Percentiles rank a stretch among this genome's conserved stretches.
Evolutionary conservation across 345 rosid genomes (phyloP).

Genomic region (Eucalyptus sp.): DNA sequence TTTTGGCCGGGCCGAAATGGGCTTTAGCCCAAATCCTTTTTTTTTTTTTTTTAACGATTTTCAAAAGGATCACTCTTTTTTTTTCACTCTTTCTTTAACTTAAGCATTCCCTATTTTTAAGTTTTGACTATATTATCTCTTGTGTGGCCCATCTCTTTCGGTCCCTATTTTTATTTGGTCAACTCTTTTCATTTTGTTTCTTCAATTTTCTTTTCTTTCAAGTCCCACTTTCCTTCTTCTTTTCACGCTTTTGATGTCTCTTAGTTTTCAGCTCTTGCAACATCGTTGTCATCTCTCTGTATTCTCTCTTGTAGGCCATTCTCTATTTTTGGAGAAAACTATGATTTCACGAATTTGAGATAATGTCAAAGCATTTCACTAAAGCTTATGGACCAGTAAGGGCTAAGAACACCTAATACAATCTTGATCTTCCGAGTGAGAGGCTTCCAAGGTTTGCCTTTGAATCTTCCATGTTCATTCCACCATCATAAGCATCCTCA

Average conservation of each 20-base stretch:
- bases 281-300: background rate
- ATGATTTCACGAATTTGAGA: background rate
- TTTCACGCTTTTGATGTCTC: background rate
- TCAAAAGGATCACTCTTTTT: background rate
- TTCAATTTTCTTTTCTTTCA: background rate
- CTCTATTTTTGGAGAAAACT: background rate
- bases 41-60: background rate
- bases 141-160: background rate
- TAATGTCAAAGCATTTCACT: background rate
- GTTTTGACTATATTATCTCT: background rate
- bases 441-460: background rate
- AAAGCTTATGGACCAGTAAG: background rate
- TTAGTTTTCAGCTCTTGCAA: background rate
- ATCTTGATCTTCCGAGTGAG: background rate
- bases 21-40: background rate
- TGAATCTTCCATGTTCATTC: background rate
- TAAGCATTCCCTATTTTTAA: background rate
- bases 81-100: background rate
- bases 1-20: background rate
- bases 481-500: background rate
- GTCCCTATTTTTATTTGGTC: background rate
- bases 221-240: background rate
- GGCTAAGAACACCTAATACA: background rate
- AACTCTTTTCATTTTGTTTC: background rate
- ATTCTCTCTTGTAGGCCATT: background rate